Evolutionary conservation across 208 protist genomes (phyloP).

Genomic region (Acanthamoeba culbertsoni): DNA sequence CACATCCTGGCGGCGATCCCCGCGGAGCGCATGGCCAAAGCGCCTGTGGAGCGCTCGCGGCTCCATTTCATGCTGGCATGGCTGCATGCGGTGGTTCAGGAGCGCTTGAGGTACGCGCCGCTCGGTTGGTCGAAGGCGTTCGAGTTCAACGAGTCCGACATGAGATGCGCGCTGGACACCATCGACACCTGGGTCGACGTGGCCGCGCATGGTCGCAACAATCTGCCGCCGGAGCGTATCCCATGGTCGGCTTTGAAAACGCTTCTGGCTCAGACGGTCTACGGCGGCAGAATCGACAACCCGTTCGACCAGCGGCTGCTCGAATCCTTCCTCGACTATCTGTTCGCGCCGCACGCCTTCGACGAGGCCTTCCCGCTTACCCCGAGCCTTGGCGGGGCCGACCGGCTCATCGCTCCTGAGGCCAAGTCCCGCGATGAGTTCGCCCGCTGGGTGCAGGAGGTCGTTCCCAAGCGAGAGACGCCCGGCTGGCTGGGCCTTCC

Average conservation of each 20-base stretch:
- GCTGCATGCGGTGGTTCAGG: constrained; percentile 93
- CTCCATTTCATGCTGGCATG: constrained; percentile 97
- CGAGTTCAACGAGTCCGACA: constrained; percentile 98
- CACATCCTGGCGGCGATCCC: constrained; percentile 84
- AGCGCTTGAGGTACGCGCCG: constrained; percentile 94
- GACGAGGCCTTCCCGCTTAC: constrained; percentile 81
- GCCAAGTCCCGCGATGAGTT: constrained; percentile 83
- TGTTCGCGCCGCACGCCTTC: constrained; percentile 88
- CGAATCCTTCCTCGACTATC: constrained; percentile 87
- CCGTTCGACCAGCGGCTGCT: constrained; percentile 95
- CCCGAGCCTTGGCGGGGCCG: background rate
- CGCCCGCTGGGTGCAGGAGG: constrained; percentile 86
- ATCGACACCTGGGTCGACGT: constrained; percentile 91
- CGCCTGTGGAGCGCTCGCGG: constrained; percentile 88
- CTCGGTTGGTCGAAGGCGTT: constrained; percentile 97
- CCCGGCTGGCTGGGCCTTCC: constrained; percentile 94
- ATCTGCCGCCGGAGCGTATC: constrained; percentile 84
- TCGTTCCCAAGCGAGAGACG: constrained; percentile 71
- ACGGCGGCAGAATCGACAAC: constrained; percentile 97
- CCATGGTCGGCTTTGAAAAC: constrained; percentile 93
- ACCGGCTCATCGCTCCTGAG: constrained; percentile 69
- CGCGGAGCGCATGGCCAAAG: constrained; percentile 63
- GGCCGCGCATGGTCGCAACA: constrained; percentile 69
- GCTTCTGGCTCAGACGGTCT: constrained; percentile 92
- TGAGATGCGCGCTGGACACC: constrained; percentile 90